Conservation (phyloP, 2,329 filamentous ascomycete genomes). For the Penicillium sclerotiorum region DNA sequence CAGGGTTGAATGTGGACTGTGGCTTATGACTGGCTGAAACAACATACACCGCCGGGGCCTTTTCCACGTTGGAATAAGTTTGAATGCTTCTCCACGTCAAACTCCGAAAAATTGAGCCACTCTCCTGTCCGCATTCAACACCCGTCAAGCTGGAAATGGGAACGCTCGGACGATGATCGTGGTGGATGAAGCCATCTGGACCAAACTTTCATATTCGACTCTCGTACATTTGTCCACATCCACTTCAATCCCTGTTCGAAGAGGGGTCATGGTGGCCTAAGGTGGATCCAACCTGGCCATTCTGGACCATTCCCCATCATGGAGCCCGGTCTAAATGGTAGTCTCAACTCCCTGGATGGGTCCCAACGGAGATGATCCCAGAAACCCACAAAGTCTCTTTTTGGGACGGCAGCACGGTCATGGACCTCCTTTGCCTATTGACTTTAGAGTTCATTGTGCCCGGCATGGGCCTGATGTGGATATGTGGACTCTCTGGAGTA, state of each 20-base stretch:
- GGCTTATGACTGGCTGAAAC: slow-evolving; percentile 4
- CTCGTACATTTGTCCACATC: background rate
- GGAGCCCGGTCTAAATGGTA: slow-evolving; percentile 11
- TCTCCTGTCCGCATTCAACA: too few relatives aligned
- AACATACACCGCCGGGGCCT: too few relatives aligned
- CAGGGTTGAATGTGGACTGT: background rate
- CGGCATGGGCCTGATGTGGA: slow-evolving; percentile 4
- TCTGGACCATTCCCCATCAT: slow-evolving; percentile 4
- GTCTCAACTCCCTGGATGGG: background rate
- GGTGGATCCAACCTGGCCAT: slow-evolving; percentile 8
- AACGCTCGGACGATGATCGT: too few relatives aligned
- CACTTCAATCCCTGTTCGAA: slow-evolving; percentile 6
- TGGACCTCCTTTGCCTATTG: slow-evolving; percentile 7
- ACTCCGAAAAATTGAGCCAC: too few relatives aligned
- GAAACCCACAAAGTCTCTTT: background rate
- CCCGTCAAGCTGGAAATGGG: too few relatives aligned
- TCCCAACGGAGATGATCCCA: slow-evolving; percentile 13
- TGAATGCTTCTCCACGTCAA: too few relatives aligned
- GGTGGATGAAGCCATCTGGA: slow-evolving; percentile 13
- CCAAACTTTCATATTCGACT: slow-evolving; percentile 9
- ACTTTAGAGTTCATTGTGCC: slow-evolving; percentile 15
- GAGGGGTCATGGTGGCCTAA: slow-evolving; percentile 9
- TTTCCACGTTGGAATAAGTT: background rate
- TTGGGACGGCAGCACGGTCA: slow-evolving; percentile 1
- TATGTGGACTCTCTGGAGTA: background rate